These are phyloP conservation scores for Malus hybrid DNA, from an alignment of 331 rosid genomes.

Conservation along the genomic window DNA sequence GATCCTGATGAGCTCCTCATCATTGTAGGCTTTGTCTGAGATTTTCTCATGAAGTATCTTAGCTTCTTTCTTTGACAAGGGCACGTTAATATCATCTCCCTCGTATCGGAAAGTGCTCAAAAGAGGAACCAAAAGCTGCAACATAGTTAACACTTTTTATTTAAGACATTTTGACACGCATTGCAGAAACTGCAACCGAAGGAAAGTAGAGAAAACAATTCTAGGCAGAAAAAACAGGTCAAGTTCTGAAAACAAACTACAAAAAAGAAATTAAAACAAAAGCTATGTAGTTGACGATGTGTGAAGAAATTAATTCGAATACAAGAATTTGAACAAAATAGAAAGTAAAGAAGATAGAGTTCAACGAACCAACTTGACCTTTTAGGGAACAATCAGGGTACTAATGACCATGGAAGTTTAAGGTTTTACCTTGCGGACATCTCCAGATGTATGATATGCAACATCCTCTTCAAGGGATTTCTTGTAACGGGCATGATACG, in stretches of 20 bases:
- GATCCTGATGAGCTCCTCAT: constrained; percentile 26
- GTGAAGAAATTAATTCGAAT: background rate
- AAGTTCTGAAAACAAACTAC: too few species aligned
- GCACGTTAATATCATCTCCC: constrained; percentile 30
- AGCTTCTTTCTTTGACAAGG: constrained; percentile 22
- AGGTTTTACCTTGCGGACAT: constrained; percentile 45
- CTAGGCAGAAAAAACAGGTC: background rate
- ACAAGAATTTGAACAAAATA: background rate
- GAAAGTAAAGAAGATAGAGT: background rate
- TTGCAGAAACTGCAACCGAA: background rate
- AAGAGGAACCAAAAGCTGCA: constrained; percentile 38
- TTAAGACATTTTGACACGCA: too few species aligned
- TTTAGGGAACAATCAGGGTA: background rate
- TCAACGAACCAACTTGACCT: background rate
- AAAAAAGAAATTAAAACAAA: background rate
- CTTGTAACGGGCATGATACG: constrained; percentile 46
- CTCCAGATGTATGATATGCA: constrained; percentile 50
- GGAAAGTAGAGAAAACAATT: background rate
- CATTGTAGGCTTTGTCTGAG: constrained; percentile 13
- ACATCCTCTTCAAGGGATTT: constrained; percentile 58
- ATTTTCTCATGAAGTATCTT: constrained; percentile 26
- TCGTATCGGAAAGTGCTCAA: constrained; percentile 28
- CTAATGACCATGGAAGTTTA: background rate
- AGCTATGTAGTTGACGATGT: background rate
- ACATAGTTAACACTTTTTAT: background rate